Percentiles rank a stretch among this genome's conserved stretches.
Conservation (phyloP, 768 basidiomycete genomes). For the Phylloporus scabripes region DNA sequence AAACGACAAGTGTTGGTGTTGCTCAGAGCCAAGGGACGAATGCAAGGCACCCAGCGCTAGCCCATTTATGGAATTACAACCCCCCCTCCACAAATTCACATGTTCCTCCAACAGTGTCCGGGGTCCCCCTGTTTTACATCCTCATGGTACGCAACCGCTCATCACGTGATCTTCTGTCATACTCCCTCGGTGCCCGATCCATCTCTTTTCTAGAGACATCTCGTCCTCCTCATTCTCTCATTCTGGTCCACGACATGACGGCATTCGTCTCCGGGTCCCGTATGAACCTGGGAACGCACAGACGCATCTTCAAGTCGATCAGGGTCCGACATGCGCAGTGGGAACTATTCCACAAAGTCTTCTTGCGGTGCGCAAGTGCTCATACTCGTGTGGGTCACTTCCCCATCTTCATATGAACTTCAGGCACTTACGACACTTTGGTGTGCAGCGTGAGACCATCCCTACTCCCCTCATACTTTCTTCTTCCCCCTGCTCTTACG, state of each 20-base stretch:
- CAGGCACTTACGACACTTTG: conserved; percentile 20
- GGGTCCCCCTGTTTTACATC: conserved; percentile 17
- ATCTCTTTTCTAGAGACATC: not conserved
- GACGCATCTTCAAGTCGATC: not conserved
- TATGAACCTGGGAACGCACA: conserved; percentile 10
- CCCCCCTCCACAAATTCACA: conserved; percentile 24
- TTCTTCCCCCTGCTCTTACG: conserved; percentile 20
- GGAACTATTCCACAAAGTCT: conserved; percentile 1
- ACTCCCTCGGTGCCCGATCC: not conserved
- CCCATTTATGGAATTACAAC: conserved; percentile 8
- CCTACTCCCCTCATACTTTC: conserved; percentile 2
- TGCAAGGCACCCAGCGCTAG: conserved; percentile 9
- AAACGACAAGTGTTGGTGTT: conserved; percentile 4
- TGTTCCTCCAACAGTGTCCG: conserved; percentile 11
- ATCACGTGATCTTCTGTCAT: not conserved
- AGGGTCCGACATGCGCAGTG: not conserved
- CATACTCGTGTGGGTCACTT: not conserved
- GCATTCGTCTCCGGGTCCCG: not conserved
- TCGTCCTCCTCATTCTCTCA: too few relatives aligned
- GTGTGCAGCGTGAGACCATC: conserved; percentile 13
- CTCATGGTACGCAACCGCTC: conserved; percentile 11
- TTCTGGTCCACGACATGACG: not conserved
- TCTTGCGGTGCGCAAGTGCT: not conserved
- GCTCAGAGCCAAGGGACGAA: conserved; percentile 13
- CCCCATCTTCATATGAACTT: too few relatives aligned